Evolutionary conservation across 2,329 filamentous ascomycete species (phyloP), one percentile per base, ranked within the genome.

Genomic region (Coleophoma eucalyptorum): DNA sequence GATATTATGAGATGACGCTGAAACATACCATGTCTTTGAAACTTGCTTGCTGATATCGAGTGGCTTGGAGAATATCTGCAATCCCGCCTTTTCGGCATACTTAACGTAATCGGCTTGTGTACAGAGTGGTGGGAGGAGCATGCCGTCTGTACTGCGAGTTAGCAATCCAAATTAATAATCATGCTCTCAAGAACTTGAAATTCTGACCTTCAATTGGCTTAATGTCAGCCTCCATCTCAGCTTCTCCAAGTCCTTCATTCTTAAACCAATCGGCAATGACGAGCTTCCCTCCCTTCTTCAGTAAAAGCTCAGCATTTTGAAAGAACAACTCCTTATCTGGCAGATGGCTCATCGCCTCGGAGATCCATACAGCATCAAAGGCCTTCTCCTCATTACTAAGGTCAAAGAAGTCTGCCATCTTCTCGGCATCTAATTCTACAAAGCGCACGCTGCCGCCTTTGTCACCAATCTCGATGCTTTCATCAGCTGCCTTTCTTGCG

Each of bases 231-330:
- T 71, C 67, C 55, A 77, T 73, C 51, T 72, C 65, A 51, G 70
- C 64, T 53, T 74, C 66, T 1, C 64, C 68, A 41, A 83, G 59
- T 19, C 61, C 65, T 49, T 76, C 76, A 12, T 70, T 74, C 67
- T 79, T 80, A 68, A 84, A 83, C 80, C 80, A 84, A 62, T 84
- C 81, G 20, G 80, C 79, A 48, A 84, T 66, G 4, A 80, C 78
- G 42, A 84, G 62, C 62, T 74, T 78, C 1, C 77, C 78, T 0
- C 75, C 74, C 0, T 66, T 51, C 35, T 69, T 74, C 46, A 84
- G 65, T 33, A 83, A 66, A 43, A 65, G 67, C 31, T 67, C 67
- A 1, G 75, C 73, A 53, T 82, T 83, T 21, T 65, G 62, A 60
- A 83, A 83, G 66, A 84, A 84, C 2, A 82, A 65, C 2, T 71